These are phyloP conservation scores for Alternaria panax DNA, from an alignment of 2,329 filamentous ascomycete genomes.

Conservation along the genomic window DNA sequence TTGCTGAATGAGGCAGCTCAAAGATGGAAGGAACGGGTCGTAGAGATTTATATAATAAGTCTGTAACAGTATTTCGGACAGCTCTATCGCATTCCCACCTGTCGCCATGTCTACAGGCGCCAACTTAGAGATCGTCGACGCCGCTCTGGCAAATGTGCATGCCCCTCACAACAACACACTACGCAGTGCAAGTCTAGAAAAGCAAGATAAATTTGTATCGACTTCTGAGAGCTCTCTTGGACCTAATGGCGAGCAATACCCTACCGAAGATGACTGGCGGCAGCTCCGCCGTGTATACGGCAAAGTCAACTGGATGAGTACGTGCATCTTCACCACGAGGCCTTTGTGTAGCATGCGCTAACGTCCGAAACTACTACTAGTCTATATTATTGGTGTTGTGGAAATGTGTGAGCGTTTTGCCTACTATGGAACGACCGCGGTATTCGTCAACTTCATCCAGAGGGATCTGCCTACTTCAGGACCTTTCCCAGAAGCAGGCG, in stretches of 20 bases:
- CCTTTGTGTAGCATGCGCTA: background rate
- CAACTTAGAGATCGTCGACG: slow-evolving; percentile 27
- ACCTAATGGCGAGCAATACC: slow-evolving; percentile 36
- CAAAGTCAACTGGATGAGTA: slow-evolving; percentile 39
- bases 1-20: slow-evolving; percentile 30
- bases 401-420: slow-evolving; percentile 43
- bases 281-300: slow-evolving; percentile 43
- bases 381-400: slow-evolving; percentile 40
- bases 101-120: slow-evolving; percentile 28
- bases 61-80: background rate
- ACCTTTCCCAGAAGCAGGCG: slow-evolving; percentile 59
- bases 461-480: slow-evolving; percentile 58
- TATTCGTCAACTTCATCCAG: slow-evolving; percentile 44
- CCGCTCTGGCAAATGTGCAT: slow-evolving; percentile 20
- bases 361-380: background rate
- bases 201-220: slow-evolving; percentile 11
- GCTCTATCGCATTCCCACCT: background rate
- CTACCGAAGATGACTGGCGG: slow-evolving; percentile 38
- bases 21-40: background rate
- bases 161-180: slow-evolving; percentile 12
- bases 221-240: slow-evolving; percentile 21
- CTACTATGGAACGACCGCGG: slow-evolving; percentile 40
- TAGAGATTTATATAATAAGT: slow-evolving; percentile 8
- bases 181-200: slow-evolving; percentile 15
- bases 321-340: background rate